phyloP scores from a whole-genome alignment of 257 asterid genomes.

The Gentiana dahurica region DNA sequence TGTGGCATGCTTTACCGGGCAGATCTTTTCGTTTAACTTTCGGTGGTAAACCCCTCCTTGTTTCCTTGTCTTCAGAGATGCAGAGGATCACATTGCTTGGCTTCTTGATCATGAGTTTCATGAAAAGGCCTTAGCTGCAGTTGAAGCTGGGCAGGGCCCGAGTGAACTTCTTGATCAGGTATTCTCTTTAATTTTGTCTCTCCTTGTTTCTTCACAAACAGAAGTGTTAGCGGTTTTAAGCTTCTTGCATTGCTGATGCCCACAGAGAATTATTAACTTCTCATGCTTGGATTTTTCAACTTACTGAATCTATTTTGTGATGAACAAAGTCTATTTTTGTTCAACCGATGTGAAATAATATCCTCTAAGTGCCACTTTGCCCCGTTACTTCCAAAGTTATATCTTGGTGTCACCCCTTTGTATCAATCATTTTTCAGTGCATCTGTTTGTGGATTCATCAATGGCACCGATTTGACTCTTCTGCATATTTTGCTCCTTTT shows the following conservation, averaged over 20 bases:
- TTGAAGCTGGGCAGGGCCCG: constrained; percentile 92
- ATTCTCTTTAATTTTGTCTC: constrained; percentile 12
- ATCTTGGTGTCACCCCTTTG: too few species aligned
- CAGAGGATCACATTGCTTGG: constrained; percentile 98
- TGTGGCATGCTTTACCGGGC: not conserved
- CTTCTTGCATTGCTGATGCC: not conserved
- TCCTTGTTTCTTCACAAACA: not conserved
- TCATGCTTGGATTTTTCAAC: too few species aligned
- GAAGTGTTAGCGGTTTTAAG: not conserved
- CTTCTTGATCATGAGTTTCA: constrained; percentile 94
- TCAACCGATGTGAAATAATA: too few species aligned
- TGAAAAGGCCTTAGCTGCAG: constrained; percentile 95
- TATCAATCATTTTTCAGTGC: too few species aligned
- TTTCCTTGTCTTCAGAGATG: constrained; percentile 55
- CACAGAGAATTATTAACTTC: not conserved
- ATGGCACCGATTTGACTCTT: too few species aligned
- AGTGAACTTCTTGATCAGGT: constrained; percentile 98
- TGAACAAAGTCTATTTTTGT: too few species aligned
- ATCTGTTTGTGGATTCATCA: too few species aligned
- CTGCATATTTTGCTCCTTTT: too few species aligned
- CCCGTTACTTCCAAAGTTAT: too few species aligned
- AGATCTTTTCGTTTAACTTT: constrained; percentile 2
- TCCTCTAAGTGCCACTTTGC: too few species aligned
- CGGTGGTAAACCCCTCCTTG: constrained; percentile 9
- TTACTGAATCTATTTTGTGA: too few species aligned